Evolutionary conservation across 345 rosid genomes (phyloP).

Genomic region (Syzygium grande): DNA sequence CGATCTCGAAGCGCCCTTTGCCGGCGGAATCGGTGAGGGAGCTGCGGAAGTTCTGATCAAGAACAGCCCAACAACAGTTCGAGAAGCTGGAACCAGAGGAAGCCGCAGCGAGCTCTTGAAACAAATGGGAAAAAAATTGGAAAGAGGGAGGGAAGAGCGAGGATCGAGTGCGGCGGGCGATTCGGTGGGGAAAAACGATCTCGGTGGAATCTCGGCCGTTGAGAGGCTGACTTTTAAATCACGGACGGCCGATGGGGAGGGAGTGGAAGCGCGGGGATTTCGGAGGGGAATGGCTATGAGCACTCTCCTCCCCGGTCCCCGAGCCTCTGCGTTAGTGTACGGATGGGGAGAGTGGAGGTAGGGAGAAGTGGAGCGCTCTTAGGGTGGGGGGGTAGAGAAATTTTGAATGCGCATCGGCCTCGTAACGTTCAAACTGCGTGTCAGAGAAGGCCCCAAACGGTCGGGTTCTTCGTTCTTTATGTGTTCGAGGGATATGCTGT

Average conservation of each 20-base stretch:
- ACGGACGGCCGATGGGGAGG: constrained; percentile 28
- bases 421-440: constrained; percentile 56
- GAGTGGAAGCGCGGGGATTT: constrained; percentile 3
- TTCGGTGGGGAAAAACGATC: neutral
- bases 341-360: constrained; percentile 7
- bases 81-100: neutral
- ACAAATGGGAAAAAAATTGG: neutral
- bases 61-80: neutral
- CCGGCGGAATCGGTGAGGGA: neutral
- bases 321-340: neutral
- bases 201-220: constrained; percentile 15
- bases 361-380: constrained; percentile 5
- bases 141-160: neutral
- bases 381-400: neutral
- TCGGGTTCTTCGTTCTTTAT: neutral
- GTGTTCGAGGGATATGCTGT: neutral
- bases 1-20: neutral
- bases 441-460: constrained; percentile 20
- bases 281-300: constrained; percentile 11
- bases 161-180: constrained; percentile 16
- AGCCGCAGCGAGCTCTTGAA: neutral
- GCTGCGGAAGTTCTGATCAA: neutral
- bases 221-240: neutral
- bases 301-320: neutral
- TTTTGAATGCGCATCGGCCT: constrained; percentile 8